A percentile compares a stretch with the other conserved stretches of the same genome.
Evolutionary conservation across 1,139 yeast genomes (phyloP).

Genomic region (Pichia sp.): DNA sequence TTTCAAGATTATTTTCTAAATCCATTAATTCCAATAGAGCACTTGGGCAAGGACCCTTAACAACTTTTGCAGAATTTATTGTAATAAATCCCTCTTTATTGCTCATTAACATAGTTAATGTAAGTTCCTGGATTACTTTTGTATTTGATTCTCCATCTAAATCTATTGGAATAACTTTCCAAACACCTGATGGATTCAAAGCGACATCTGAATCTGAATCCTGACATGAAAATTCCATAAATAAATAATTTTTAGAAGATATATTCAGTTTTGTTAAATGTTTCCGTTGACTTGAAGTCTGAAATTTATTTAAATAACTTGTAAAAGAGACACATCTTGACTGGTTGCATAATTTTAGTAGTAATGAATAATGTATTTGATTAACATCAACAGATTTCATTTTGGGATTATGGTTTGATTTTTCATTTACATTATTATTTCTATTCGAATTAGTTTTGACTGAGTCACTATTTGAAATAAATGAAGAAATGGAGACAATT

Average conservation of each 20-base stretch:
- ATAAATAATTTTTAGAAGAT: constrained; percentile 11
- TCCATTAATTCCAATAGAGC: constrained; percentile 11
- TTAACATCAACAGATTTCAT: constrained; percentile 19
- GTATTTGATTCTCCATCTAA: constrained; percentile 33
- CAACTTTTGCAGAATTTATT: constrained; percentile 38
- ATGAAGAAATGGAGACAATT: constrained; percentile 34
- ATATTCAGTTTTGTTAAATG: constrained; percentile 9
- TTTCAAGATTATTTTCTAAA: background rate
- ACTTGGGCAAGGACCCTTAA: constrained; percentile 41
- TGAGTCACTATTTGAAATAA: constrained; percentile 10
- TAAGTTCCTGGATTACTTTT: constrained; percentile 43
- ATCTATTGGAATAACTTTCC: constrained; percentile 49
- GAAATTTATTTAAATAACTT: constrained; percentile 24
- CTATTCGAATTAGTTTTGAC: constrained; percentile 6
- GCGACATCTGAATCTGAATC: constrained; percentile 34
- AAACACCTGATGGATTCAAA: constrained; percentile 30
- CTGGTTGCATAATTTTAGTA: constrained; percentile 34
- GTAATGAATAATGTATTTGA: constrained; percentile 28
- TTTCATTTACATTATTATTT: background rate
- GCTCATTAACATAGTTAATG: constrained; percentile 35
- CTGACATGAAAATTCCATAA: constrained; percentile 42
- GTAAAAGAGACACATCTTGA: constrained; percentile 29
- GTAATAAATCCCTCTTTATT: constrained; percentile 32
- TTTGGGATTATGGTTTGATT: background rate
- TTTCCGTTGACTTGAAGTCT: constrained; percentile 8